phyloP scores from a whole-genome alignment of 2,329 filamentous ascomycete species.

The Trichoderma pleuroti region DNA sequence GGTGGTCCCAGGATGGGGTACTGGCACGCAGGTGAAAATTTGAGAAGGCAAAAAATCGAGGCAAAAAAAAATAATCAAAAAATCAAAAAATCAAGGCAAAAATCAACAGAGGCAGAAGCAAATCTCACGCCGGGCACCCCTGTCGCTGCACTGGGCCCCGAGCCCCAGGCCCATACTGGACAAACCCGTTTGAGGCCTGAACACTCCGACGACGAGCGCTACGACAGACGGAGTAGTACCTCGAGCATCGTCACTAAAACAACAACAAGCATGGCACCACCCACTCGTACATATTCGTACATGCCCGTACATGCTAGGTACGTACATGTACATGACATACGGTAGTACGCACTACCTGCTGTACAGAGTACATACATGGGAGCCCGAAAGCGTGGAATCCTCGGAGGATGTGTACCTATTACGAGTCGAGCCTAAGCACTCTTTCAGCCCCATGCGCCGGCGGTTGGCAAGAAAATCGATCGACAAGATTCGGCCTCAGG shows the following conservation, averaged over 20 bases:
- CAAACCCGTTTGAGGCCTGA: constrained; percentile 15
- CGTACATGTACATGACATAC: constrained; percentile 14
- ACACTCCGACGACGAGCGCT: constrained; percentile 1
- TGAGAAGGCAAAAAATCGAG: background rate
- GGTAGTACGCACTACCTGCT: background rate
- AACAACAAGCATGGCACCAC: constrained; percentile 1
- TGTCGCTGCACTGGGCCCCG: background rate
- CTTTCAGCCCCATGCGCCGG: background rate
- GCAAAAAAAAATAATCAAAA: background rate
- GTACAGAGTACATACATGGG: constrained; percentile 14
- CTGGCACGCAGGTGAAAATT: background rate
- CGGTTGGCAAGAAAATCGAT: constrained; percentile 6
- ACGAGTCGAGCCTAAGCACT: background rate
- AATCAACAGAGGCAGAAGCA: background rate
- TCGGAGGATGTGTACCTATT: constrained; percentile 7
- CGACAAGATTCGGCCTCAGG: background rate
- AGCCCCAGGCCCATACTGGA: background rate
- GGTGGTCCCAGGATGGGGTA: background rate
- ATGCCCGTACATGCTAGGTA: background rate
- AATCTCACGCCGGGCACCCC: constrained; percentile 12
- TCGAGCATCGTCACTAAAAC: background rate
- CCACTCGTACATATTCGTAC: background rate
- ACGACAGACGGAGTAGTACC: background rate
- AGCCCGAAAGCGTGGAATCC: constrained; percentile 4
- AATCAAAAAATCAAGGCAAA: background rate